Conservation (phyloP, 306 rosid genomes). For the Prunus persica region DNA sequence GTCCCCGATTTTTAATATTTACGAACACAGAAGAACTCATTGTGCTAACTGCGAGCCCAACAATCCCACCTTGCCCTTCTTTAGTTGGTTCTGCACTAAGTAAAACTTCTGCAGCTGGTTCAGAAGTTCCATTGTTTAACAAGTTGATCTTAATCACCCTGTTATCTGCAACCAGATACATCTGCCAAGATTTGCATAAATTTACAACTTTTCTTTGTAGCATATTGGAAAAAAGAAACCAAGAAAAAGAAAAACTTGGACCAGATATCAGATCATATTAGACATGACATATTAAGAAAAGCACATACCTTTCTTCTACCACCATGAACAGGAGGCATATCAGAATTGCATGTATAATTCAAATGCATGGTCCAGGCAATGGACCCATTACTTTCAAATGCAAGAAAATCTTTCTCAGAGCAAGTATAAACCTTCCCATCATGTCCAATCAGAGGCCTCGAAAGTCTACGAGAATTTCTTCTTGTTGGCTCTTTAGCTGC, state of each 20-base stretch:
- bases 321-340: slow-evolving; percentile 51
- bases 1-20: slow-evolving; percentile 54
- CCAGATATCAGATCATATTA: background rate
- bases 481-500: slow-evolving; percentile 16
- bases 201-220: background rate
- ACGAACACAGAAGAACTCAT: slow-evolving; percentile 45
- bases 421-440: slow-evolving; percentile 62
- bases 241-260: background rate
- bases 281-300: background rate
- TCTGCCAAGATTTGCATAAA: slow-evolving; percentile 35
- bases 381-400: slow-evolving; percentile 65
- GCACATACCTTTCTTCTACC: slow-evolving; percentile 51
- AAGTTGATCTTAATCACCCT: slow-evolving; percentile 57
- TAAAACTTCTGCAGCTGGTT: slow-evolving; percentile 42
- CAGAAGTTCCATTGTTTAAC: slow-evolving; percentile 31
- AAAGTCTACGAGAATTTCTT: slow-evolving; percentile 36
- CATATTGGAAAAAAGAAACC: background rate
- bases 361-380: slow-evolving; percentile 59
- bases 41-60: slow-evolving; percentile 73
- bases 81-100: slow-evolving; percentile 45
- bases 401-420: slow-evolving; percentile 43
- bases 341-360: slow-evolving; percentile 46
- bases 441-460: slow-evolving; percentile 53
- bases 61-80: slow-evolving; percentile 42
- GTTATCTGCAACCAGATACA: slow-evolving; percentile 69